Evolutionary conservation across 1,284 basidiomycete species (phyloP).

Genomic region (Bondarzewia mesenterica): DNA sequence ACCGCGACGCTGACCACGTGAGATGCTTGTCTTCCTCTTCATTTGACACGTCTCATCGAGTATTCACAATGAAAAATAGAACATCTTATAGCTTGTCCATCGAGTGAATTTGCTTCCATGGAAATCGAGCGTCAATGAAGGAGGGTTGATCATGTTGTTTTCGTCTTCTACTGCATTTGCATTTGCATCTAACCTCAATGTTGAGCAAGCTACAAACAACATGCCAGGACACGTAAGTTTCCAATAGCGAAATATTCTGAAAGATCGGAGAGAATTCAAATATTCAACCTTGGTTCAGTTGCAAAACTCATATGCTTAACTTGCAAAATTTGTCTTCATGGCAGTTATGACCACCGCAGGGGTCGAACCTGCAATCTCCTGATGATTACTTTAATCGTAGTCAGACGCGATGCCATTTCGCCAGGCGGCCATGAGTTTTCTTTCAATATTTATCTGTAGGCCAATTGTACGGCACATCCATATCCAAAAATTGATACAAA

Average conservation of each 20-base stretch:
- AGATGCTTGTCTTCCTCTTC: background rate
- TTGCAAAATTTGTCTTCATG: too few species aligned
- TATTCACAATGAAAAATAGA: too few species aligned
- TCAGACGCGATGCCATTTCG: conserved; percentile 78
- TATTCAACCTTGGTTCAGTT: too few species aligned
- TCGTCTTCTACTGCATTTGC: background rate
- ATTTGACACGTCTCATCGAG: background rate
- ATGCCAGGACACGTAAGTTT: too few species aligned
- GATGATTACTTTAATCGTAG: conserved; percentile 37
- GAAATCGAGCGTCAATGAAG: background rate
- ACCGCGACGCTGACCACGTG: conserved; percentile 47
- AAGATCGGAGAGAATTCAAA: too few species aligned
- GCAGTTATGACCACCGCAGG: conserved; percentile 40
- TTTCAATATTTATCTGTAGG: too few species aligned
- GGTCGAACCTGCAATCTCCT: conserved; percentile 46
- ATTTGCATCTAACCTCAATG: too few species aligned
- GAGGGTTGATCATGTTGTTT: background rate
- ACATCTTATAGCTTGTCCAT: background rate
- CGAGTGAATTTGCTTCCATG: background rate
- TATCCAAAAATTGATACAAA: too few species aligned
- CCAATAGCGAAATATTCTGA: too few species aligned
- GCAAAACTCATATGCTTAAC: too few species aligned
- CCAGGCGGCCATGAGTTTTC: conserved; percentile 61
- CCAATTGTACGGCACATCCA: too few species aligned
- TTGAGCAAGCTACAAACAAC: too few species aligned